Conservation (phyloP, 192 early-diverging fungal species). For the Backusella circina region DNA sequence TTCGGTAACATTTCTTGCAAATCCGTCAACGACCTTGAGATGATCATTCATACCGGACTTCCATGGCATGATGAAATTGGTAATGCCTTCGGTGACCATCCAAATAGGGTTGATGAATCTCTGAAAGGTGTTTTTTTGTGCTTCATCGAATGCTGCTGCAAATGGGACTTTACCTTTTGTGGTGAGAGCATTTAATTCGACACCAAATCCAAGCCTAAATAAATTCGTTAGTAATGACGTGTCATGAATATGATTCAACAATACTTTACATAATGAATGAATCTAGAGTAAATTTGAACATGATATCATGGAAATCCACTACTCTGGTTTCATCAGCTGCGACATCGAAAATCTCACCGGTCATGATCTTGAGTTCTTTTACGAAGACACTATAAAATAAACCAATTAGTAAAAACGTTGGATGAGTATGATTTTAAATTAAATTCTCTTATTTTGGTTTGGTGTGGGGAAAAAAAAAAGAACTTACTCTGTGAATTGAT, state of each 20-base stretch:
- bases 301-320: constrained; percentile 41
- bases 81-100: neutral
- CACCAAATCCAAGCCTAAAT: constrained; percentile 44
- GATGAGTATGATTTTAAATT: neutral
- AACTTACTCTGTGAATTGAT: constrained; percentile 36
- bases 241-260: neutral
- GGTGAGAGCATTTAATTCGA: constrained; percentile 37
- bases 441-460: neutral
- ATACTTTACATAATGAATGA: constrained; percentile 37
- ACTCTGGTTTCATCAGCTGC: constrained; percentile 27
- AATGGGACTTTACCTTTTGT: constrained; percentile 41
- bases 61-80: constrained; percentile 12
- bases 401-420: neutral
- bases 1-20: constrained; percentile 22
- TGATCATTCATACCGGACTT: constrained; percentile 21
- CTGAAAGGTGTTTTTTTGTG: constrained; percentile 34
- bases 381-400: constrained; percentile 31
- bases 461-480: neutral
- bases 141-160: constrained; percentile 50
- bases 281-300: constrained; percentile 47
- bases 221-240: neutral
- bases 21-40: constrained; percentile 26
- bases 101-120: constrained; percentile 34
- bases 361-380: constrained; percentile 21
- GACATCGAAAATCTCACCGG: constrained; percentile 15